phyloP scores from a whole-genome alignment of 75 land plant species.

The Pinus albicaulis region DNA sequence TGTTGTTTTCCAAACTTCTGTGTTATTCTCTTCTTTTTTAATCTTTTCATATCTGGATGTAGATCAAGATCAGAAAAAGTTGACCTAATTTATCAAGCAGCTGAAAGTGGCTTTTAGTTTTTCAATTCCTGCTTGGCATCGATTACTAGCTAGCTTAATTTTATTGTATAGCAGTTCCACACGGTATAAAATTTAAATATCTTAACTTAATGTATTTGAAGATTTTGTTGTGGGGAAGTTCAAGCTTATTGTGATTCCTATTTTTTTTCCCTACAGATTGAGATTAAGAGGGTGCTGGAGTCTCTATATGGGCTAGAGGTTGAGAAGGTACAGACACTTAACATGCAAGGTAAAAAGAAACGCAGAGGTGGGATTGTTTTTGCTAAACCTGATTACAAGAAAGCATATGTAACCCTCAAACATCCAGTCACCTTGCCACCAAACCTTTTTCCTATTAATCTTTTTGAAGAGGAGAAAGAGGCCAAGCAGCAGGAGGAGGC shows the following conservation, averaged over 20 bases:
- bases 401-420: constrained; percentile 81
- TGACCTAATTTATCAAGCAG: too few relatives aligned
- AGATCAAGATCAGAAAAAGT: too few relatives aligned
- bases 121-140: too few relatives aligned
- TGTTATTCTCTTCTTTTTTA: too few relatives aligned
- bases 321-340: constrained; percentile 78
- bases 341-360: constrained; percentile 96
- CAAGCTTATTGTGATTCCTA: not conserved
- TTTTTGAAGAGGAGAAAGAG: constrained; percentile 44
- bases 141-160: too few relatives aligned
- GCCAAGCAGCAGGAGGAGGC: constrained; percentile 3
- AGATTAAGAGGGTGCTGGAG: constrained; percentile 85
- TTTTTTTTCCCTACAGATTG: constrained; percentile 46
- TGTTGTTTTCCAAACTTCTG: too few relatives aligned
- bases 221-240: not conserved
- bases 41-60: too few relatives aligned
- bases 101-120: too few relatives aligned
- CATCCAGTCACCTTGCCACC: constrained; percentile 57
- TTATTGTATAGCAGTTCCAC: too few relatives aligned
- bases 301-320: constrained; percentile 88
- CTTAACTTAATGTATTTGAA: too few relatives aligned
- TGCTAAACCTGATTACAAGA: constrained; percentile 75
- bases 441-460: constrained; percentile 58
- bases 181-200: too few relatives aligned
- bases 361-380: constrained; percentile 46